Percentiles rank a stretch among this genome's conserved stretches.
These are phyloP conservation scores for Microbotryum lychnidis-dioicae DNA, from an alignment of 1,284 basidiomycete genomes.

Conservation along the genomic window DNA sequence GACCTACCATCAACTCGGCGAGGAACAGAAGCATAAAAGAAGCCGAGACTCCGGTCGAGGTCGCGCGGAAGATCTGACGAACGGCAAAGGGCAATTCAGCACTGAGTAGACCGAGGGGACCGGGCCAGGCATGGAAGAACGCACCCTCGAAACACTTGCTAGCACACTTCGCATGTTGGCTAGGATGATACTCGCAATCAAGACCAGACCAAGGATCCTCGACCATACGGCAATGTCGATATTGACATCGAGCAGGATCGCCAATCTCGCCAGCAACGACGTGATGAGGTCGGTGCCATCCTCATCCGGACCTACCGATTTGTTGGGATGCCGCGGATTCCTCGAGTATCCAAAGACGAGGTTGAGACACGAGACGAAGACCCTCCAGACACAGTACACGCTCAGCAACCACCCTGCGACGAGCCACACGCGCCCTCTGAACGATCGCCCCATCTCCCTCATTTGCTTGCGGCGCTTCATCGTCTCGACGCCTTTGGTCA, in stretches of 20 bases:
- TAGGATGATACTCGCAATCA: slow-evolving; percentile 42
- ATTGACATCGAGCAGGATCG: slow-evolving; percentile 38
- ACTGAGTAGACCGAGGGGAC: too few species aligned
- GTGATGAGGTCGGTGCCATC: slow-evolving; percentile 34
- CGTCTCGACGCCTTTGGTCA: slow-evolving; percentile 39
- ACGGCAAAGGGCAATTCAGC: background rate
- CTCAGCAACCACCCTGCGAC: slow-evolving; percentile 39
- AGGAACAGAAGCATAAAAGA: slow-evolving; percentile 44
- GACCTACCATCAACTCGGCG: slow-evolving; percentile 41
- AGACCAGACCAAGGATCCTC: slow-evolving; percentile 38
- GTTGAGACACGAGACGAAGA: slow-evolving; percentile 37
- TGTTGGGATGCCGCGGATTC: slow-evolving; percentile 5
- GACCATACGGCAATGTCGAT: slow-evolving; percentile 42
- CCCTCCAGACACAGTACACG: slow-evolving; percentile 40
- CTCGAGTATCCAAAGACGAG: slow-evolving; percentile 38
- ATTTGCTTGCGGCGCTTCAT: slow-evolving; percentile 38
- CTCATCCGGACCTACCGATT: background rate
- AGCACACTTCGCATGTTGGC: slow-evolving; percentile 42
- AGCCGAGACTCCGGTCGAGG: slow-evolving; percentile 40
- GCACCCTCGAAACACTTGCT: slow-evolving; percentile 37
- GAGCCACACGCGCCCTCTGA: slow-evolving; percentile 38
- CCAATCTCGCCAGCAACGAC: slow-evolving; percentile 35
- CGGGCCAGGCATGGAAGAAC: background rate
- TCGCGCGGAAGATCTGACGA: slow-evolving; percentile 38
- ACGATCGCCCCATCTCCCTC: slow-evolving; percentile 37